phyloP scores from a whole-genome alignment of 164 flowering plant genomes.

The Annona squamosa region DNA sequence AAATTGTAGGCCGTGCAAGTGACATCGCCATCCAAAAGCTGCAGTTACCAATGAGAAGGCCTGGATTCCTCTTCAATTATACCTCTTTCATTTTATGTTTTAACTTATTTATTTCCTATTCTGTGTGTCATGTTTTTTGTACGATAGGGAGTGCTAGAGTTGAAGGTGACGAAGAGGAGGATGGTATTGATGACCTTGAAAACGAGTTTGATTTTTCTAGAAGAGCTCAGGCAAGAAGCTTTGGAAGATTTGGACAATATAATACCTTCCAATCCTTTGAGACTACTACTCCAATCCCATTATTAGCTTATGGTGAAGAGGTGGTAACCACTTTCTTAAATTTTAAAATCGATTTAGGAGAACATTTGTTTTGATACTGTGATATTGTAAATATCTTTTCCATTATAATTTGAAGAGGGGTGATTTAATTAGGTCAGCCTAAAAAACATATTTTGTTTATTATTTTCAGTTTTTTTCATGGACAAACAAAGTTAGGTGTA shows the following conservation, averaged over 20 bases:
- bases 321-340: conserved; percentile 30
- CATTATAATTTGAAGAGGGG: too few species aligned
- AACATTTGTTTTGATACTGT: neutral
- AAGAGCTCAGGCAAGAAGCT: conserved; percentile 19
- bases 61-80: neutral
- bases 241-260: conserved; percentile 24
- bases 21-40: neutral
- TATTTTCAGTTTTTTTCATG: conserved; percentile 1
- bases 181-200: conserved; percentile 82
- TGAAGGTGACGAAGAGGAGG: conserved; percentile 96
- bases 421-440: too few species aligned
- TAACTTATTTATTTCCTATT: too few species aligned
- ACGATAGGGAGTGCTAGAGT: conserved; percentile 76
- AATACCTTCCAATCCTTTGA: conserved; percentile 33
- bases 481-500: conserved; percentile 29
- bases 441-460: too few species aligned
- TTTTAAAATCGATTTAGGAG: neutral
- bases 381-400: neutral
- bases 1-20: neutral
- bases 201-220: conserved; percentile 54
- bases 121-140: neutral
- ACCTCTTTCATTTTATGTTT: too few species aligned
- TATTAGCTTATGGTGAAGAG: conserved; percentile 81
- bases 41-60: neutral
- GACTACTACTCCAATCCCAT: conserved; percentile 47